These are phyloP conservation scores for Avena eriantha DNA, from an alignment of 176 grass and related monocot species.

Conservation along the genomic window DNA sequence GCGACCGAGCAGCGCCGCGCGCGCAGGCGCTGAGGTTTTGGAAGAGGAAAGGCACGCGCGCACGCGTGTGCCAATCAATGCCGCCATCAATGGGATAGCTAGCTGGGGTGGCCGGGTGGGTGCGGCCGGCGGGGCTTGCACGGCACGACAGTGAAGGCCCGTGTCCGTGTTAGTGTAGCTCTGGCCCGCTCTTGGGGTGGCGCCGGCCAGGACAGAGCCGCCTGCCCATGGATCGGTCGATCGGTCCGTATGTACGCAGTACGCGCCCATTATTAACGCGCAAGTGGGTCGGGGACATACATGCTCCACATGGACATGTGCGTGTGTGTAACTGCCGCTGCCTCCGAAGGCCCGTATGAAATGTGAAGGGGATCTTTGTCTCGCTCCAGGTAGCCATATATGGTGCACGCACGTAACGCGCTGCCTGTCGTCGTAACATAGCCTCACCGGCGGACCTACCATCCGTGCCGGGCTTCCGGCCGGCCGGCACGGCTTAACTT, in stretches of 20 bases:
- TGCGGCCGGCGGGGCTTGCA: not conserved
- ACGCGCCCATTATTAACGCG: not conserved
- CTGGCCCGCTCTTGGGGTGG: not conserved
- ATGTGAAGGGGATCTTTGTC: not conserved
- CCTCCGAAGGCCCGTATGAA: not conserved
- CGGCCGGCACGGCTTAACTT: too few species aligned
- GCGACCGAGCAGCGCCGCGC: not conserved
- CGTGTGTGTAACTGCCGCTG: not conserved
- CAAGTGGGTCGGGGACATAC: not conserved
- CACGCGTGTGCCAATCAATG: not conserved
- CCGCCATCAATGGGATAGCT: not conserved
- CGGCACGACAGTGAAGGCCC: constrained; percentile 22
- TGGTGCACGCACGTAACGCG: not conserved
- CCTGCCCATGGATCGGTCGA: not conserved
- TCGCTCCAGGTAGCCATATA: not conserved
- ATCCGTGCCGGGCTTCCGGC: too few species aligned
- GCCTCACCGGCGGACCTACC: too few species aligned
- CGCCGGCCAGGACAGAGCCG: not conserved
- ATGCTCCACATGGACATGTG: constrained; percentile 8
- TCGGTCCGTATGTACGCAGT: not conserved
- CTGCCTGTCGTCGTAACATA: not conserved
- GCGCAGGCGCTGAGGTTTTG: not conserved
- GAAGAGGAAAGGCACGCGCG: not conserved
- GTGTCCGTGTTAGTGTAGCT: not conserved
- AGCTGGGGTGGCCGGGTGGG: not conserved